These are phyloP conservation scores for Termitomyces titanicus DNA, from an alignment of 768 basidiomycete species.

Conservation along the genomic window DNA sequence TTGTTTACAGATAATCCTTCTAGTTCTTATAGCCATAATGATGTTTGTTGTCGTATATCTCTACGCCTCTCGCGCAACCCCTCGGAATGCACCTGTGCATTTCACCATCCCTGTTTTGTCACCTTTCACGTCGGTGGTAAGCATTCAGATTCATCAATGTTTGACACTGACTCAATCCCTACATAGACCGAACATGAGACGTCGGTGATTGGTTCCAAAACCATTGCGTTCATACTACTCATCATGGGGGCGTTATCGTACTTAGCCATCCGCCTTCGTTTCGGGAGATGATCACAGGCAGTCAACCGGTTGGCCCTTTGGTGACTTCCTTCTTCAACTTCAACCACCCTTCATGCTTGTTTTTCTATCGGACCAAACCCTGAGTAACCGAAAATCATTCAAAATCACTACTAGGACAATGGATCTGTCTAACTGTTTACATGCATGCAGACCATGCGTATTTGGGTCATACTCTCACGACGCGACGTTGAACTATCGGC, in stretches of 20 bases:
- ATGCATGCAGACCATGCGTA: not conserved
- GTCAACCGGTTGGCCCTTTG: constrained; percentile 16
- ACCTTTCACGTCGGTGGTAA: constrained; percentile 74
- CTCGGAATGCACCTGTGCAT: constrained; percentile 42
- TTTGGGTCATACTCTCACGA: not conserved
- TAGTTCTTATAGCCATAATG: constrained; percentile 30
- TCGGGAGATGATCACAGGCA: constrained; percentile 16
- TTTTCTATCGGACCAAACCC: not conserved
- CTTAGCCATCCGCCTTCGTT: constrained; percentile 39
- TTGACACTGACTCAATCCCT: not conserved
- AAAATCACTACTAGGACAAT: no score
- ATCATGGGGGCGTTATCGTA: constrained; percentile 40
- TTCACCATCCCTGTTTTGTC: constrained; percentile 79
- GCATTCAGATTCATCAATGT: constrained; percentile 12
- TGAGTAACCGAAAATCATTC: not conserved
- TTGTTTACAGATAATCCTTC: constrained; percentile 29
- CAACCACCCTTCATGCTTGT: not conserved
- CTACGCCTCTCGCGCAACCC: constrained; percentile 23
- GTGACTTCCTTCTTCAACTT: no score
- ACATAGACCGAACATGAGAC: constrained; percentile 74
- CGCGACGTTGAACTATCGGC: not conserved
- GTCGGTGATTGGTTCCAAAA: constrained; percentile 52
- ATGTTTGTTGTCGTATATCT: constrained; percentile 33
- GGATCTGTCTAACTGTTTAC: no score
- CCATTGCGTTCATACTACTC: constrained; percentile 36